Evolutionary conservation across 768 basidiomycete species (phyloP).

Genomic region (Lyophyllum shimeji): DNA sequence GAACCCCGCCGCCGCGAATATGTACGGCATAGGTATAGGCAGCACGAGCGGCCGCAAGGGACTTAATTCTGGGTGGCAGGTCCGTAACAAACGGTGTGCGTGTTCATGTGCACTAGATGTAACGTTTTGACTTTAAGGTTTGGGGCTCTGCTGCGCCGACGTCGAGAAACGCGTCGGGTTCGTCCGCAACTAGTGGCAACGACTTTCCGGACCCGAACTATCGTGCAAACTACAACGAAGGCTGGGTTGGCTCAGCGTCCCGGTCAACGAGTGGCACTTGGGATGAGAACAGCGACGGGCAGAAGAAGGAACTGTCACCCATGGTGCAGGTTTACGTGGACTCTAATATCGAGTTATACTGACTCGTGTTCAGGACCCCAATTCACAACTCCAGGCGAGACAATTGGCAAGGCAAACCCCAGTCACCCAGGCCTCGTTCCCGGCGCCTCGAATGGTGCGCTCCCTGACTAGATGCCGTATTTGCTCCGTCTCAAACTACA

Average conservation of each 20-base stretch:
- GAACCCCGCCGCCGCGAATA: conserved; percentile 40
- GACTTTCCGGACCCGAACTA: conserved; percentile 50
- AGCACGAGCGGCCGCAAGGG: conserved; percentile 48
- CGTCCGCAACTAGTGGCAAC: conserved; percentile 53
- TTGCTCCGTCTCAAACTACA: conserved; percentile 18
- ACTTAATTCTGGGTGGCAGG: conserved; percentile 70
- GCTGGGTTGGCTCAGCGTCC: conserved; percentile 43
- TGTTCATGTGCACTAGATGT: background rate
- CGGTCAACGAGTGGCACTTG: conserved; percentile 56
- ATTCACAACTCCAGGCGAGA: conserved; percentile 43
- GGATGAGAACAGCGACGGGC: conserved; percentile 54
- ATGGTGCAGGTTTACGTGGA: conserved; percentile 29
- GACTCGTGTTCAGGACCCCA: conserved; percentile 38
- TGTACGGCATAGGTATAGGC: conserved; percentile 54
- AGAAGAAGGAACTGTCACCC: conserved; percentile 49
- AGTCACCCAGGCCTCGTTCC: conserved; percentile 36
- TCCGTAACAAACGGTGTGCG: conserved; percentile 25
- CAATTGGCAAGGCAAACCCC: conserved; percentile 39
- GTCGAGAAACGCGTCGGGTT: conserved; percentile 61
- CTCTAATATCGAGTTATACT: conserved; percentile 12
- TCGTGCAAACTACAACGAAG: conserved; percentile 46
- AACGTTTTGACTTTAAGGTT: conserved; percentile 41
- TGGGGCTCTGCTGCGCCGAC: conserved; percentile 53
- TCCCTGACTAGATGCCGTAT: conserved; percentile 7
- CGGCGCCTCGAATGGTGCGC: conserved; percentile 41